Evolutionary conservation across 2,329 filamentous ascomycete genomes (phyloP).

Genomic region (Monosporascus sp.): DNA sequence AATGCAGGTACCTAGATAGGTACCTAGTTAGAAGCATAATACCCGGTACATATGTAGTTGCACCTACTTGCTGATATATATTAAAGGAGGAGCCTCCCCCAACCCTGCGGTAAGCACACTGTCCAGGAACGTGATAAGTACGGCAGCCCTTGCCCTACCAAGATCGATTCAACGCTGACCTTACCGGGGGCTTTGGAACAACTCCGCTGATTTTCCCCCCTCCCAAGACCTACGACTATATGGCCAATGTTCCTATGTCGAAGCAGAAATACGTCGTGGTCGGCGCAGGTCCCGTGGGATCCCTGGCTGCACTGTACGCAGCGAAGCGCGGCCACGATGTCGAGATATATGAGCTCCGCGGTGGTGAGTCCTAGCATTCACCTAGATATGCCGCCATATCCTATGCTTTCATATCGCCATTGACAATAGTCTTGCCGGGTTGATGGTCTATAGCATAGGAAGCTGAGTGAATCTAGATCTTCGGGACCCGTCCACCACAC

Average conservation of each 20-base stretch:
- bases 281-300: slow-evolving; percentile 89
- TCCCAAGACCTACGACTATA: not conserved
- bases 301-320: slow-evolving; percentile 87
- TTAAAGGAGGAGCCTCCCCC: no score
- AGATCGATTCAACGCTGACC: not conserved
- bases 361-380: slow-evolving; percentile 55
- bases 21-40: no score
- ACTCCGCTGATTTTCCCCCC: no score
- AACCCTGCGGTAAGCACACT: no score
- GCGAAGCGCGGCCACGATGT: slow-evolving; percentile 83
- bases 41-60: no score
- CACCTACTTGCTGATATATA: no score
- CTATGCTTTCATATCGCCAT: not conserved
- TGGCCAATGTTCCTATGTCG: slow-evolving; percentile 23
- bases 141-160: not conserved
- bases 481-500: slow-evolving; percentile 72
- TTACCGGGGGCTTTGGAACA: not conserved
- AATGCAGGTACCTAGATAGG: no score
- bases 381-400: slow-evolving; percentile 5
- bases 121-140: no score
- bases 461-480: slow-evolving; percentile 59
- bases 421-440: no score
- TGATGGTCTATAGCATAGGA: not conserved
- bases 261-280: slow-evolving; percentile 73
- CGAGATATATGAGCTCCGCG: slow-evolving; percentile 87